Evolutionary conservation across 169 alveolate genomes (phyloP).

Genomic region (Plasmodium gaboni): DNA sequence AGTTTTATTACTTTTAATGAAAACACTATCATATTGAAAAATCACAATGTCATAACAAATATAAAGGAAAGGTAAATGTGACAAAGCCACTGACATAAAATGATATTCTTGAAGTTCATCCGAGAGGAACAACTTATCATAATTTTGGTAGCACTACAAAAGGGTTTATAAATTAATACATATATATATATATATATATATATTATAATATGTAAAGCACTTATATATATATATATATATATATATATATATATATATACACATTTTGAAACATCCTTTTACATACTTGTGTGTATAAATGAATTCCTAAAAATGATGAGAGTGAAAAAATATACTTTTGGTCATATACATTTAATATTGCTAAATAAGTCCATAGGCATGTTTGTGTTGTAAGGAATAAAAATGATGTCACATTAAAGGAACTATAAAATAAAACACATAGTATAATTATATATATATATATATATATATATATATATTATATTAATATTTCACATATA

Average conservation of each 20-base stretch:
- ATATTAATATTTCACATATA: too few species aligned
- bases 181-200: slow-evolving; percentile 7
- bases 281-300: slow-evolving; percentile 68
- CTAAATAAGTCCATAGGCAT: slow-evolving; percentile 65
- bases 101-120: slow-evolving; percentile 71
- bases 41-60: slow-evolving; percentile 69
- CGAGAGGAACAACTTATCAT: slow-evolving; percentile 48
- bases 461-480: too few species aligned
- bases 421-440: slow-evolving; percentile 12
- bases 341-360: slow-evolving; percentile 66
- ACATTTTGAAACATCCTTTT: background rate
- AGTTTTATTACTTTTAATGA: slow-evolving; percentile 57
- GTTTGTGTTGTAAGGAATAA: slow-evolving; percentile 64
- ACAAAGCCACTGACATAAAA: slow-evolving; percentile 70
- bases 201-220: too few species aligned
- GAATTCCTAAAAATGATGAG: slow-evolving; percentile 61
- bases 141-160: slow-evolving; percentile 60
- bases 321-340: slow-evolving; percentile 49
- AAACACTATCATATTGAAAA: slow-evolving; percentile 72
- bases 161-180: background rate
- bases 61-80: slow-evolving; percentile 72
- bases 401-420: slow-evolving; percentile 67
- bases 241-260: background rate
- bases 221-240: background rate
- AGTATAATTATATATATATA: background rate